Base-by-base conservation (phyloP, 306 rosid species). In the Cotoneaster glaucophyllus region DNA sequence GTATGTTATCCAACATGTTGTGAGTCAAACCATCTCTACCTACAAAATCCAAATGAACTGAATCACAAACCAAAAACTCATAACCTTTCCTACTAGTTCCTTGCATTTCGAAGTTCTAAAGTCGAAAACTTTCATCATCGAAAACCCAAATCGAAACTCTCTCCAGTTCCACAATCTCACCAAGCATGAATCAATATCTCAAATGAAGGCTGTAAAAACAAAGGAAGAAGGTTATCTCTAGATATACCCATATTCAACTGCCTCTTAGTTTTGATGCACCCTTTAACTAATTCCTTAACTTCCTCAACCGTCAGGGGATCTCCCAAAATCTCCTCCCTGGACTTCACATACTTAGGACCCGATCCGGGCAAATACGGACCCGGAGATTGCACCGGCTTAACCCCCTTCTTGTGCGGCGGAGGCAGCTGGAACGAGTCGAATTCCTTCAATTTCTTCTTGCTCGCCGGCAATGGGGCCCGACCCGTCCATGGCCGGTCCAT, bases 11-110 rank as follows among this genome's bases (percentile, higher is more conserved):
- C 99, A 95, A 83, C 97, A 95, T 95, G 82, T 95, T 95, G 79
- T 95, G 97, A 3, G 95, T 95, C 80, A 95, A 90, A 58, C 99
- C 99, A 88, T 95, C 99, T 82, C 97, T 92, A 78, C 99, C 99
- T 95, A 85, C 28, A 44, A 70, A 56, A 73, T 50, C 54, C 39
- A 67, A 80, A 74, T 72, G 62, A 64, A 5, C 22, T 13, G 73
- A 74, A 28, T 43, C 56, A 59, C 48, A 58, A 39, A 67, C 31
- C 13, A 32, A 21, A 53, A 32, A 37, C 24, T 37, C 67, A 48
- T 11, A 74, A 80, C 29, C 57, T 71, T 50, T 8, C 56, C 18
- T 54, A 34, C 17, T 24, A 72, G 7, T 12, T 53, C 2, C 44
- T 57, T 24, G 29, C 61, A 61, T 9, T 41, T 28, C 1, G 14